Evolutionary conservation across 306 rosid genomes (phyloP), one percentile per base, ranked within the genome.

Genomic region (Lablab purpureus): DNA sequence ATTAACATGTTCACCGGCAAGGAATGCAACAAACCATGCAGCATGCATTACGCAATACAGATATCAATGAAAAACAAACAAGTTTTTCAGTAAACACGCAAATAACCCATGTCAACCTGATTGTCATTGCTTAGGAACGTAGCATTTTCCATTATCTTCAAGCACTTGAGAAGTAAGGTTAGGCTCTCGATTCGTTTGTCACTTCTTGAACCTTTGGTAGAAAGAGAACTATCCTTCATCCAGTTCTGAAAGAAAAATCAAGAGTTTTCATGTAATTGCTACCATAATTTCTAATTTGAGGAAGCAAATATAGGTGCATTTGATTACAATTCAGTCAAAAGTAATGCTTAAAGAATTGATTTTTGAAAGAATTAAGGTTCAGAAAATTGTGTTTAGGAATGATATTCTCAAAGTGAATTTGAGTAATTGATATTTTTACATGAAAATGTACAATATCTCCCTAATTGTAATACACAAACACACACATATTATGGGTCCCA

Each of bases 111-210:
- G 71, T 19, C 22, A 81, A 96, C 99, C 98, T 96, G 99, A 82
- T 96, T 96, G 75, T 89, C 94, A 67, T 90, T 84, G 76, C 99
- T 96, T 18, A 96, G 88, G 76, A 93, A 93, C 45, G 99, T 90
- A 7, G 99, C 98, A 83, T 96, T 96, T 88, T 96, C 98, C 99
- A 96, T 96, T 66, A 96, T 91, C 91, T 93, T 93, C 90, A 96
- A 87, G 85, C 99, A 90, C 85, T 93, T 96, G 49, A 93, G 96
- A 74, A 96, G 96, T 41, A 88, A 55, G 80, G 86, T 84, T 62
- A 96, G 81, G 82, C 89, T 83, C 84, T 82, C 85, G 55, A 87
- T 68, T 37, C 41, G 84, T 79, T 82, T 83, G 50, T 84, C 79
- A 36, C 58, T 81, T 80, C 87, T 87, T 74, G 68, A 79, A 82